These are phyloP conservation scores for Alternaria panax DNA, from an alignment of 2,329 filamentous ascomycete species.

Conservation along the genomic window DNA sequence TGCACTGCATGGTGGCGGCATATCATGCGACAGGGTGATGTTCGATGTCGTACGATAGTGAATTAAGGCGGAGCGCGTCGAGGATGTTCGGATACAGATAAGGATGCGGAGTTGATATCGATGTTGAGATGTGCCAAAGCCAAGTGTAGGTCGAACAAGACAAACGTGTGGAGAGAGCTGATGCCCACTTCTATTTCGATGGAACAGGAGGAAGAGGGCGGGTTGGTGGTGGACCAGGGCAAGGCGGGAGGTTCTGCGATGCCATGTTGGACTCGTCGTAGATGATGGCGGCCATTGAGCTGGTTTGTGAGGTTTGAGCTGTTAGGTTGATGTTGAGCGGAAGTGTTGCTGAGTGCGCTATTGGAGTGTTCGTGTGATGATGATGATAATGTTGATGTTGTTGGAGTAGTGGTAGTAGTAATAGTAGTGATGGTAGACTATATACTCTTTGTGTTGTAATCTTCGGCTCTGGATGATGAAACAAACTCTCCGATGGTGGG, in stretches of 20 bases:
- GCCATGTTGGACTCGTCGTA: conserved; percentile 51
- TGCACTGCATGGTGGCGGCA: conserved; percentile 35
- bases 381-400: conserved; percentile 4
- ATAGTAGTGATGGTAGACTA: conserved; percentile 19
- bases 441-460: conserved; percentile 29
- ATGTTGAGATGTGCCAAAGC: conserved; percentile 37
- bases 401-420: conserved; percentile 15
- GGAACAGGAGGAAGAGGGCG: conserved; percentile 57
- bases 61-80: conserved; percentile 27
- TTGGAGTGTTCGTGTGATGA: conserved; percentile 12
- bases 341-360: conserved; percentile 11
- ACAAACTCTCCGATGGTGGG: conserved; percentile 40
- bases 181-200: conserved; percentile 46
- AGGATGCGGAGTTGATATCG: conserved; percentile 26
- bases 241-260: conserved; percentile 55
- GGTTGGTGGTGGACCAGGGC: conserved; percentile 58
- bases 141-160: conserved; percentile 29
- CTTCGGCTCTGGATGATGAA: conserved; percentile 44
- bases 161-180: conserved; percentile 15
- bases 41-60: conserved; percentile 25
- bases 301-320: conserved; percentile 12
- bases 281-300: conserved; percentile 45
- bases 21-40: conserved; percentile 24
- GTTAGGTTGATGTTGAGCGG: conserved; percentile 15
- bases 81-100: conserved; percentile 19